Evolutionary conservation across 306 rosid species (phyloP), one percentile per base, ranked within the genome.

Genomic region (Chamaecrista fasciculata): DNA sequence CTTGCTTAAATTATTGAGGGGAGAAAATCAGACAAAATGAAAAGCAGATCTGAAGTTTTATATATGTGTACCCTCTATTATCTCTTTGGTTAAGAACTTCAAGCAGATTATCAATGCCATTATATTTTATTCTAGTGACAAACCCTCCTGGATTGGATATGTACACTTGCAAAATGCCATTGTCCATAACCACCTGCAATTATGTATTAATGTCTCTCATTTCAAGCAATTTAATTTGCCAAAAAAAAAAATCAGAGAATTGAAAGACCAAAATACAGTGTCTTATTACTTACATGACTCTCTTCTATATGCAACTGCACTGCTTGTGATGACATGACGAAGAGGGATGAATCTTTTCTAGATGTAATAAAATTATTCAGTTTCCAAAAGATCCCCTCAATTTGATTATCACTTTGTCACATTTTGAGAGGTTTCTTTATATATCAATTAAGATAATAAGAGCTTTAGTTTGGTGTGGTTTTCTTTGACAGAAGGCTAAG

Each of bases 111-210:
- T 87, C 90, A 55, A 90, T 59, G 69, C 83, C 96, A 64, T 82
- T 83, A 28, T 81, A 93, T 20, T 72, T 71, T 16, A 93, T 83
- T 73, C 89, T 86, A 14, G 84, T 87, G 11, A 90, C 93, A 23
- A 84, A 69, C 71, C 98, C 98, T 28, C 64, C 83, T 0, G 97
- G 98, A 11, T 87, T 90, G 4, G 97, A 88, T n/a, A 93, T 4
- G 49, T 81, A 81, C 26, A 87, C 91, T 76, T 80, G 86, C 11
- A 88, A 39, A 25, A 86, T 75, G 40, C 93, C 98, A 60, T 93
- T 93, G 63, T 87, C 90, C 87, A 93, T 86, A 19, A 86, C 66
- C 60, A 86, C 96, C 98, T 93, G 78, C 52, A 69, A 24, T 11
- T 25, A 29, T 2, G 50, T 0, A 52, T 11, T 15, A 31, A 46